phyloP scores from a whole-genome alignment of 2,329 filamentous ascomycete genomes.

The Fusarium poae region DNA sequence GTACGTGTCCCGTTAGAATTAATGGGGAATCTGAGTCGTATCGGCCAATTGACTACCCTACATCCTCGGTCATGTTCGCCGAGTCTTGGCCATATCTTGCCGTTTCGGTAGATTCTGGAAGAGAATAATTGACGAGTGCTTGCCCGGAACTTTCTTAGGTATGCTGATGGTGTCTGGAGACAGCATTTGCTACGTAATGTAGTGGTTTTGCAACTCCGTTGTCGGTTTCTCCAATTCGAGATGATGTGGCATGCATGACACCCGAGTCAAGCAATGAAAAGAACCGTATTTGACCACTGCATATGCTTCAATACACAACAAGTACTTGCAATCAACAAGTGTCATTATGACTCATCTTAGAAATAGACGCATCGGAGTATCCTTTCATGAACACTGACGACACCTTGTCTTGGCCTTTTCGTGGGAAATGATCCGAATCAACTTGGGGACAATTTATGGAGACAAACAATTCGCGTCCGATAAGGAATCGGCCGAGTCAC shows the following conservation, averaged over 20 bases:
- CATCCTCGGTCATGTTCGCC: constrained; percentile 7
- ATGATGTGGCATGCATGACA: not conserved
- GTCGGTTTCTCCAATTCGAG: not conserved
- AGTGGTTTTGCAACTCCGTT: not conserved
- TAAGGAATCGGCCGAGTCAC: not conserved
- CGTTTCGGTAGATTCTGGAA: not conserved
- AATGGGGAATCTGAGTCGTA: fast-evolving
- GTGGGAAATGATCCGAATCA: not conserved
- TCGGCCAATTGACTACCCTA: not conserved
- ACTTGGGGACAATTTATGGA: not conserved
- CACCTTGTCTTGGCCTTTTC: not conserved
- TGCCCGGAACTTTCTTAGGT: no score
- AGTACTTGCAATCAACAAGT: not conserved
- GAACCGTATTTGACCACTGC: fast-evolving
- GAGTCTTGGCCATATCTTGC: not conserved
- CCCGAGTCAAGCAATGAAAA: not conserved
- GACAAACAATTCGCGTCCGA: not conserved
- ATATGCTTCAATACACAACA: not conserved
- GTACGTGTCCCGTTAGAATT: not conserved
- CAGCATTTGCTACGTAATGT: fast-evolving
- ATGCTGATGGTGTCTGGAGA: fast-evolving
- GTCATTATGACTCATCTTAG: not conserved
- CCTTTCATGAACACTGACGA: fast-evolving
- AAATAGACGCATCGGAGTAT: not conserved
- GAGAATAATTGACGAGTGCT: not conserved